Percentiles rank a stretch among this genome's conserved stretches.
Evolutionary conservation across 495 filamentous ascomycete species (phyloP).

Genomic region (Daldinia childiae): DNA sequence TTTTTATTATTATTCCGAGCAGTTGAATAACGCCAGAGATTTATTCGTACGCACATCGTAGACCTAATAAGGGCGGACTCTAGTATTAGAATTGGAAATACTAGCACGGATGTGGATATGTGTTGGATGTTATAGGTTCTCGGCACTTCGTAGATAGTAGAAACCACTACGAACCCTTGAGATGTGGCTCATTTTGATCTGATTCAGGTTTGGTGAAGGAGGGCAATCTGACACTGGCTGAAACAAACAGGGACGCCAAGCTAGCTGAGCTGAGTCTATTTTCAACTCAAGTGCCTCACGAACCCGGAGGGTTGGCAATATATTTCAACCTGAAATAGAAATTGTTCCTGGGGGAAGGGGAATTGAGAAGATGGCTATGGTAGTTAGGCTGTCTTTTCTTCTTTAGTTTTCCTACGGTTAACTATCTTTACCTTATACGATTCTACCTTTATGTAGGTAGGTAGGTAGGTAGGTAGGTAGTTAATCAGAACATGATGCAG

Average conservation of each 20-base stretch:
- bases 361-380: background rate
- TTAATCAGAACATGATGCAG: background rate
- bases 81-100: background rate
- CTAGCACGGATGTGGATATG: background rate
- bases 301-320: conserved; percentile 4
- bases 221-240: conserved; percentile 33
- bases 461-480: too few species aligned
- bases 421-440: background rate
- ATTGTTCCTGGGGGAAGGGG: background rate
- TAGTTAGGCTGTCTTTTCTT: conserved; percentile 4
- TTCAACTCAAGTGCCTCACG: conserved; percentile 17
- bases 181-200: conserved; percentile 14
- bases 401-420: background rate
- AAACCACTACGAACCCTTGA: background rate
- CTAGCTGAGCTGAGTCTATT: conserved; percentile 34
- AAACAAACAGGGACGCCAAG: conserved; percentile 32
- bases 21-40: too few species aligned
- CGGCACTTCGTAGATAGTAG: background rate
- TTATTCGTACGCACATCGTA: background rate
- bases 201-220: conserved; percentile 5
- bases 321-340: conserved; percentile 20
- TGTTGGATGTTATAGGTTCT: background rate
- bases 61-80: background rate
- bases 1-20: background rate
- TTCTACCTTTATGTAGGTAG: background rate